Evolutionary conservation across 805 yeast species (phyloP).

Genomic region (Cyberlindnera misumaiensis): DNA sequence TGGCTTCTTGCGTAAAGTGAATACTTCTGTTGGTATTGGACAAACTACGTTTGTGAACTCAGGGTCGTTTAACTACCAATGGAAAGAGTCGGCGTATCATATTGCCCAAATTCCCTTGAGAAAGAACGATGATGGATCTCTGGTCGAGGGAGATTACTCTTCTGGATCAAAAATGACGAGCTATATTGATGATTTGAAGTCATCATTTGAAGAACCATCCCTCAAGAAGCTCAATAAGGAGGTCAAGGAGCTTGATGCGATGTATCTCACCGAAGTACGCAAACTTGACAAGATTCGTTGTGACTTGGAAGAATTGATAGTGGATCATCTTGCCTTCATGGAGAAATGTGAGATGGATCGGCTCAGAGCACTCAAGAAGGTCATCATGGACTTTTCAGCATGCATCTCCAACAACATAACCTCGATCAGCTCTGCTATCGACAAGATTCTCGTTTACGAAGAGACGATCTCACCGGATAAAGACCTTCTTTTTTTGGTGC

Average conservation of each 20-base stretch:
- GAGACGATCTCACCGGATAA: slow-evolving; percentile 64
- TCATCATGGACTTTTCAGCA: slow-evolving; percentile 63
- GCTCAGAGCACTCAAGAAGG: slow-evolving; percentile 67
- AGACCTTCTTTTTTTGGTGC: slow-evolving; percentile 61
- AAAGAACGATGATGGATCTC: slow-evolving; percentile 1
- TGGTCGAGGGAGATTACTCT: slow-evolving; percentile 25
- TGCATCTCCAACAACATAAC: slow-evolving; percentile 56
- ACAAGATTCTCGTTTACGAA: slow-evolving; percentile 56
- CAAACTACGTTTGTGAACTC: slow-evolving; percentile 62
- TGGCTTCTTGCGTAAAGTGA: slow-evolving; percentile 49
- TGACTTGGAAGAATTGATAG: slow-evolving; percentile 62
- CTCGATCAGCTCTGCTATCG: slow-evolving; percentile 50
- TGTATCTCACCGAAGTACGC: slow-evolving; percentile 47
- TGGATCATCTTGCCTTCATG: slow-evolving; percentile 70
- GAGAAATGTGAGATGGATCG: slow-evolving; percentile 80
- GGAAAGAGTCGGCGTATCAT: slow-evolving; percentile 66
- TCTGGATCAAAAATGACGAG: slow-evolving; percentile 11
- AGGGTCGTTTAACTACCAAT: slow-evolving; percentile 68
- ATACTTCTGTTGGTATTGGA: slow-evolving; percentile 63
- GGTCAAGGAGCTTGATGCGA: slow-evolving; percentile 48
- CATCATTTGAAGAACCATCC: slow-evolving; percentile 41
- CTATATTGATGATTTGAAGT: slow-evolving; percentile 21
- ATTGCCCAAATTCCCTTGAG: slow-evolving; percentile 32
- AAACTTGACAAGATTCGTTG: slow-evolving; percentile 63
- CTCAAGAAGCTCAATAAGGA: slow-evolving; percentile 48